phyloP scores from a whole-genome alignment of 2,329 filamentous ascomycete genomes.

The Atkinsonella texensis region DNA sequence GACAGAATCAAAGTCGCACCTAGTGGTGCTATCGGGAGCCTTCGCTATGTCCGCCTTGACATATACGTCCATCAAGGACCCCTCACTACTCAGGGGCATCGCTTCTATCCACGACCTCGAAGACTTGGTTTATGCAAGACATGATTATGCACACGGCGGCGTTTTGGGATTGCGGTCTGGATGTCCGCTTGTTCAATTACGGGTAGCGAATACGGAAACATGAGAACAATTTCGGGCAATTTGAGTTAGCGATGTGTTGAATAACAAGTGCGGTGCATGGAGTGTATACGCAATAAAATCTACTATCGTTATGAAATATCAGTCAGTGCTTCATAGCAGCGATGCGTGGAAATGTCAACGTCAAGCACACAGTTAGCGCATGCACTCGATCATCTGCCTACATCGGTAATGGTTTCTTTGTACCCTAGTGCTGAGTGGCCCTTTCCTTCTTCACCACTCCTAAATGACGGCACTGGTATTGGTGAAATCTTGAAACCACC shows the following conservation, averaged over 20 bases:
- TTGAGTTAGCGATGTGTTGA: background rate
- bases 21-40: too few relatives aligned
- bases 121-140: too few relatives aligned
- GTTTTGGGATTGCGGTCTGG: background rate
- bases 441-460: constrained; percentile 73
- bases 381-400: constrained; percentile 14
- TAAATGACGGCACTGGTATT: constrained; percentile 47
- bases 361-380: too few relatives aligned
- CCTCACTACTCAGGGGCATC: too few relatives aligned
- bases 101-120: too few relatives aligned
- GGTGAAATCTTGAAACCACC: constrained; percentile 8
- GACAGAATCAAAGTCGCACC: too few relatives aligned
- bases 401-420: constrained; percentile 60
- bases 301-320: background rate
- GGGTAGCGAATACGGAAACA: constrained; percentile 1
- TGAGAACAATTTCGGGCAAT: background rate
- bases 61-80: too few relatives aligned
- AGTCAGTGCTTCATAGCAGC: background rate
- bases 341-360: background rate
- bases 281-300: background rate
- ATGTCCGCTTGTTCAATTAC: background rate
- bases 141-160: background rate
- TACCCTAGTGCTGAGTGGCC: constrained; percentile 60
- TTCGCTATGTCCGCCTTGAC: background rate
- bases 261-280: background rate